Conservation (phyloP, 345 rosid genomes). For the Eucalyptus marginata region DNA sequence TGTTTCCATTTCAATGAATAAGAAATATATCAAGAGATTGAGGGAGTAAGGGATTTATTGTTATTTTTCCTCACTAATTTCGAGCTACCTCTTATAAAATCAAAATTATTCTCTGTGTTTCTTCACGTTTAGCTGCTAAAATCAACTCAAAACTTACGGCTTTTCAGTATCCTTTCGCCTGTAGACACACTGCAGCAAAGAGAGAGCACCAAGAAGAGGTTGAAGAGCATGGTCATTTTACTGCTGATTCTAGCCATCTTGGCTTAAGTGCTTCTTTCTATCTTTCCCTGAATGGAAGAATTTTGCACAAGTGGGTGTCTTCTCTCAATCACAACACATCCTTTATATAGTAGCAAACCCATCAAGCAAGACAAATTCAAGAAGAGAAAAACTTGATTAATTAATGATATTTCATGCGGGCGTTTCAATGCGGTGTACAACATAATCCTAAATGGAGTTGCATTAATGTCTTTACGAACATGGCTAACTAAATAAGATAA, state of each 20-base stretch:
- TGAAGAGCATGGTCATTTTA: background rate
- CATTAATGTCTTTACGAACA: background rate
- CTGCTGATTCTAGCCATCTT: background rate
- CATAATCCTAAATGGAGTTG: background rate
- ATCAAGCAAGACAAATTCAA: background rate
- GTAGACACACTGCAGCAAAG: background rate
- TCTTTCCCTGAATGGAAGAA: background rate
- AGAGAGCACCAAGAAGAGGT: background rate
- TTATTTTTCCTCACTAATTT: too few species aligned
- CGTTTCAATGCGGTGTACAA: background rate
- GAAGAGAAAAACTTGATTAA: background rate
- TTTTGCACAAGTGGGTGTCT: background rate
- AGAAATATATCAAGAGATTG: background rate
- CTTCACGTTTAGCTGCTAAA: background rate
- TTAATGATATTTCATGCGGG: background rate
- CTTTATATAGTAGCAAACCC: background rate
- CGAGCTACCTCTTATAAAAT: too few species aligned
- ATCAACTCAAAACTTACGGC: background rate
- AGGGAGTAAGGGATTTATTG: background rate
- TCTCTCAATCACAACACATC: background rate
- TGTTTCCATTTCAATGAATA: background rate
- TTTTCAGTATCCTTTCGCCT: background rate
- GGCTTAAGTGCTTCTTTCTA: background rate
- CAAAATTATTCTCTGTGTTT: background rate
- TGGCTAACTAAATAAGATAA: background rate